Conservation (phyloP, 345 rosid species). For the Populus deltoides region DNA sequence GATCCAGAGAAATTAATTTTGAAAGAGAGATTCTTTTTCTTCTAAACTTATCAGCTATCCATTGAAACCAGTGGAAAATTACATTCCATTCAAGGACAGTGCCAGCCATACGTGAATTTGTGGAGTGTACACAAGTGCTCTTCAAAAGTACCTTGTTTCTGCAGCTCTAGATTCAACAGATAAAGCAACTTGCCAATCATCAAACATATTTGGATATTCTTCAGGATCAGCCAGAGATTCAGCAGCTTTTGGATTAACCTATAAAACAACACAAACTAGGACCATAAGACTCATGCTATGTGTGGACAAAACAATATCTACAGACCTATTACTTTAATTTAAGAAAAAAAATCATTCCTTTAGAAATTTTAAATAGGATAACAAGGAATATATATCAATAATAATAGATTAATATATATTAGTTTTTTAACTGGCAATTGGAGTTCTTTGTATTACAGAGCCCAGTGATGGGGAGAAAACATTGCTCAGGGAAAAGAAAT, state of each 20-base stretch:
- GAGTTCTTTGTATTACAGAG: neutral
- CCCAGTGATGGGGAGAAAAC: neutral
- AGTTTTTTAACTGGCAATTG: neutral
- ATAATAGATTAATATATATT: neutral
- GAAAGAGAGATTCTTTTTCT: neutral
- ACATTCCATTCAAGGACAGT: neutral
- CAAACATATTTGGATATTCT: constrained; percentile 95
- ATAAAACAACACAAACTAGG: constrained; percentile 8
- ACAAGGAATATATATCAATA: neutral
- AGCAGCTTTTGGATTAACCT: constrained; percentile 98
- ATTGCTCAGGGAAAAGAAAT: neutral
- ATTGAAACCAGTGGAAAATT: neutral
- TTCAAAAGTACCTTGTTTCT: constrained; percentile 63
- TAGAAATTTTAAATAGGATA: neutral
- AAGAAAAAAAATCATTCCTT: neutral
- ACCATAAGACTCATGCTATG: neutral
- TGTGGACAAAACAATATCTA: neutral
- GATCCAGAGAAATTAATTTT: neutral
- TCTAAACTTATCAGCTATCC: neutral
- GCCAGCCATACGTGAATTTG: neutral
- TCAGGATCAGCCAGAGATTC: constrained; percentile 98
- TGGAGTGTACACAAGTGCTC: neutral
- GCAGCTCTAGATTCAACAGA: constrained; percentile 75
- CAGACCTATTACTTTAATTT: neutral
- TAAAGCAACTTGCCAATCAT: constrained; percentile 95